phyloP scores from a whole-genome alignment of 179 eudicot genomes.

The Drosera spatulata region DNA sequence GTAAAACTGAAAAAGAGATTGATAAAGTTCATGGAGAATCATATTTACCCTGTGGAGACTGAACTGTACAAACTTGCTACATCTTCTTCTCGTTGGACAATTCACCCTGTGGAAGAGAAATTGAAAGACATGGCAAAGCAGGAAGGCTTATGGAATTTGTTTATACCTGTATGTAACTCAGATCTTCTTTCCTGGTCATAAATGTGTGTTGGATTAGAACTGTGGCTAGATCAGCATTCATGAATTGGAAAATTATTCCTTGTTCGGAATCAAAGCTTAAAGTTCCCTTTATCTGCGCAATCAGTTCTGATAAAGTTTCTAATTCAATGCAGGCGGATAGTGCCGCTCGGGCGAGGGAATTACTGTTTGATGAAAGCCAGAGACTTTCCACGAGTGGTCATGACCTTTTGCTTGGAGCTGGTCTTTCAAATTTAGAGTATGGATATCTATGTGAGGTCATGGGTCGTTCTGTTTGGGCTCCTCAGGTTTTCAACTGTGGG shows the following conservation, averaged over 20 bases:
- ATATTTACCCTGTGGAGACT: constrained; percentile 72
- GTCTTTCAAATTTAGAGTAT: constrained; percentile 93
- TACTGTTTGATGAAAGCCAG: constrained; percentile 40
- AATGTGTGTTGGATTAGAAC: not conserved
- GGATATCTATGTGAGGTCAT: constrained; percentile 94
- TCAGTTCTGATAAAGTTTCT: not conserved
- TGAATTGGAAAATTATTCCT: not conserved
- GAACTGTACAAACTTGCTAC: constrained; percentile 65
- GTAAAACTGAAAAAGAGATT: constrained; percentile 43
- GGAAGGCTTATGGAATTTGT: constrained; percentile 95
- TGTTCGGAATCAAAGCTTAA: not conserved
- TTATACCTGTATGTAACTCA: constrained; percentile 62
- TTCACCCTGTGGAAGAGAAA: constrained; percentile 88
- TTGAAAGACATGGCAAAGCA: constrained; percentile 79
- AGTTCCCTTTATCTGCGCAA: not conserved
- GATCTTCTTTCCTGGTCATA: not conserved
- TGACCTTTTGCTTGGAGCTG: constrained; percentile 57
- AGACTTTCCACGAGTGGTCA: constrained; percentile 11
- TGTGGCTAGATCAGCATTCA: not conserved
- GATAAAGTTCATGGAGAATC: constrained; percentile 77
- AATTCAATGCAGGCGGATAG: constrained; percentile 64
- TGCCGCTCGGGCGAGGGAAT: constrained; percentile 66
- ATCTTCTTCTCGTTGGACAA: constrained; percentile 68
- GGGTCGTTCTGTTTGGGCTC: constrained; percentile 97
- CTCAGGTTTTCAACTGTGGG: constrained; percentile 95